Base-by-base conservation (phyloP, 495 filamentous ascomycete species). In the Penicillium bialowiezense region DNA sequence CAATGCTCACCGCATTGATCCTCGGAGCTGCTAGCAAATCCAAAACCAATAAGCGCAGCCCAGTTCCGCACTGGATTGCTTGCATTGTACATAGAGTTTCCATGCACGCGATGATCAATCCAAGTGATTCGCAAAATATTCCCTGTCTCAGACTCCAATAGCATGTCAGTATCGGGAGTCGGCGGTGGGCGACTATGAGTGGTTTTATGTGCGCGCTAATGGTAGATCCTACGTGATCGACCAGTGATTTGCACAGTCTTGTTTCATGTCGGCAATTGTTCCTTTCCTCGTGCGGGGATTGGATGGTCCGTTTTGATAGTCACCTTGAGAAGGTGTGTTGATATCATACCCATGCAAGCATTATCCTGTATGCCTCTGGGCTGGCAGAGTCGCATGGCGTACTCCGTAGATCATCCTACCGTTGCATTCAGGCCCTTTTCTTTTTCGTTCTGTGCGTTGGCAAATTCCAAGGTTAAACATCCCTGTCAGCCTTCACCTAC, bases 151-250 rank as follows among this genome's bases (percentile, higher is more conserved):
- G 29, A 10, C 29, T 28, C 24, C 24, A 28, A 28, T 28, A 28
- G 5, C 24, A 28, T 28, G 24, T 28, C n/a, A 32, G 5, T 32
- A 32, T 32, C 29, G 29, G 29, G 5, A 32, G 29, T 32, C 29
- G 29, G 29, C 29, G 29, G 7, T 32, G 5, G 29, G 29, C 29
- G 29, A 10, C 7, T 32, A 32, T 32, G 29, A 32, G 29, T 32
- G 29, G 29, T 32, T 32, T 32, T 32, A 32, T 32, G 21, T 29
- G 35, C 9, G 29, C 54, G 54, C 57, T 63, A 63, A 49, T 34
- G 54, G 60, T 36, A 52, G 57, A 63, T 63, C 57, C 59, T 54
- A 21, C 35, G 36, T 55, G 57, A 63, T 57, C 52, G 52, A 53
- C 49, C 35, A 19, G 39, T 41, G 51, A 31, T 42, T 29, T 29